Base-by-base conservation (phyloP, 176 grass and related monocot genomes). In the Phoenix roebelenii region DNA sequence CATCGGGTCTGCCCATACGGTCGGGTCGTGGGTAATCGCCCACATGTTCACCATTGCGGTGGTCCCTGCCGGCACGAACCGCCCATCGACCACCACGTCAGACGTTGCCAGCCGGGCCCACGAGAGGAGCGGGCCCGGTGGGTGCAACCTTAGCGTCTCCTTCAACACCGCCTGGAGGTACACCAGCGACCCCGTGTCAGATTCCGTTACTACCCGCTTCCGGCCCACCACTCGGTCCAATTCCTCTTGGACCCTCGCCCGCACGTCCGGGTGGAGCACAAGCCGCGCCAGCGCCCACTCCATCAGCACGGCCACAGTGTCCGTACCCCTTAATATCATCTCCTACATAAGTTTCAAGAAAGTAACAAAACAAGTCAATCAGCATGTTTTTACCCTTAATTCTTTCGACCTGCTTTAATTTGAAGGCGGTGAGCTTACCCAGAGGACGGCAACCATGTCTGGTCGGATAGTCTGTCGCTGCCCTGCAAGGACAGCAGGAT, bases 11-110 rank as follows among this genome's bases (percentile, higher is more conserved):
- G 58, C 51, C 92, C 92, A 97, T 22, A 90, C 62, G 2, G 64
- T 16, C 4, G 84, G 55, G 69, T 97, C 92, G 5, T 87, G 92
- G 1, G 87, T 76, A 1, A 97, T 90, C 81, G 87, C 84, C 92
- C 92, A 97, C 92, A 97, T 97, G 92, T 97, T 97, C 32, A 97
- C 92, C 87, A 97, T 91, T 1, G 87, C 86, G 0, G 87, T 97
- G 22, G 92, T 97, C 39, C 92, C 92, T 5, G 75, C 67, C 0
- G 92, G 87, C 54, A 97, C 39, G 17, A 82, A 72, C 66, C 52
- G 59, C 0, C 92, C 87, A 16, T 70, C 74, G 16, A 97, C 81
- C 2, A 39, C 22, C 4, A 83, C 78, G 39, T 97, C 92, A 1
- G 92, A 91, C 6, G 75, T 88, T 69, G 92, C 70, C 0, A 97